phyloP scores from a whole-genome alignment of 2,329 filamentous ascomycete species.

The Cercospora sp. region DNA sequence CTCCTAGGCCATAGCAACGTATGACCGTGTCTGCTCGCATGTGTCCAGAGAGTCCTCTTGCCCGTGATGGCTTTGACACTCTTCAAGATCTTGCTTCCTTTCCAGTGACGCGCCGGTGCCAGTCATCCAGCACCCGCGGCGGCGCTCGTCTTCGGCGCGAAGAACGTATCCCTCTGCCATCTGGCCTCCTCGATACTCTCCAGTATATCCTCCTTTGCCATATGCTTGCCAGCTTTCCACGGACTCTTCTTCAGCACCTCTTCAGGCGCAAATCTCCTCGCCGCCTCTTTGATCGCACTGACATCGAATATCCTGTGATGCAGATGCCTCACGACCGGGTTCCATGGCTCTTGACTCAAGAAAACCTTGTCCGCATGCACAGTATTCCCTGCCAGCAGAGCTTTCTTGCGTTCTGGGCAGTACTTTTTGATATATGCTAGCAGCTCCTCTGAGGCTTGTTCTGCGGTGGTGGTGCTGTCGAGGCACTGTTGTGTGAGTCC shows the following conservation, averaged over 20 bases:
- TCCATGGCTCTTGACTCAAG: slow-evolving; percentile 72
- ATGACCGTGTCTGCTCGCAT: background rate
- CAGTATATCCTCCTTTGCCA: slow-evolving; percentile 84
- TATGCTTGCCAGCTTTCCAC: slow-evolving; percentile 72
- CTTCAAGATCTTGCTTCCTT: background rate
- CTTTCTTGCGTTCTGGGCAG: slow-evolving; percentile 66
- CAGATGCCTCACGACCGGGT: slow-evolving; percentile 70
- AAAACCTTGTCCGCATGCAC: slow-evolving; percentile 90
- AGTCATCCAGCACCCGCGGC: slow-evolving; percentile 8
- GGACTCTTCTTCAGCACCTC: slow-evolving; percentile 64
- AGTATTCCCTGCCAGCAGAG: slow-evolving; percentile 84
- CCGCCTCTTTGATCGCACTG: slow-evolving; percentile 88
- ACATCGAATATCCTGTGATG: slow-evolving; percentile 93
- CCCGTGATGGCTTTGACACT: background rate
- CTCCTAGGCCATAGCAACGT: background rate
- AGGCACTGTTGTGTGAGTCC: slow-evolving; percentile 78
- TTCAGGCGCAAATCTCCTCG: slow-evolving; percentile 72
- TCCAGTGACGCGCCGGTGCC: background rate
- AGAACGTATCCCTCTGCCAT: slow-evolving; percentile 75
- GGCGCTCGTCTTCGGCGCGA: slow-evolving; percentile 42
- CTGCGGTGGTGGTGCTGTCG: slow-evolving; percentile 69
- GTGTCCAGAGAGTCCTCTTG: background rate
- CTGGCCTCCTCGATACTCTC: slow-evolving; percentile 92
- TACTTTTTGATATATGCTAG: slow-evolving; percentile 74
- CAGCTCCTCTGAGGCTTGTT: slow-evolving; percentile 70